Base-by-base conservation (phyloP, 2,329 filamentous ascomycete species). In the Fusarium devonianum region DNA sequence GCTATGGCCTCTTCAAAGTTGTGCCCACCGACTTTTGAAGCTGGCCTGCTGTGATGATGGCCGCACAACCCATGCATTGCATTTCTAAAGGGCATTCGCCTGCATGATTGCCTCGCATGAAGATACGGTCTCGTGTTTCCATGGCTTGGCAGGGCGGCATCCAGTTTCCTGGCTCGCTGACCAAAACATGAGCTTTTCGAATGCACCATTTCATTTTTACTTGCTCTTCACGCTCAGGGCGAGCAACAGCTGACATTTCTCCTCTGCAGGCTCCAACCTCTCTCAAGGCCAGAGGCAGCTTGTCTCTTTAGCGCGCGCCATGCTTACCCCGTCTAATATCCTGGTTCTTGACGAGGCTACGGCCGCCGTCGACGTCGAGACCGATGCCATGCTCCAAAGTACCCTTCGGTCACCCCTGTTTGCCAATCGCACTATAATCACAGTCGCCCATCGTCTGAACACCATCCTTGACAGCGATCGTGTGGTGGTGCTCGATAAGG, bases 321-420 rank as follows among this genome's bases (percentile, higher is more conserved):
- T 99, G 71, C 82, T 99, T 36, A 95, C 93, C 5, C 94, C 94
- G 11, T 96, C 90, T 73, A 97, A 97, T 73, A 97, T 99, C 66
- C 82, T 99, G 53, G 92, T 99, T 3, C 82, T 99, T 19, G 94
- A 99, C 70, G 94, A 99, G 80, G 94, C 95, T 49, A 99, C 94
- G 21, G 92, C 92, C 61, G 84, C 80, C 17, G 83, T 87, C 9
- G 84, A 88, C 67, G 78, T 88, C 30, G 80, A 88, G 73, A 88
- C 85, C 17, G 85, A 88, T 66, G 83, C 83, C 44, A 76, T 87
- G 74, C 75, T 88, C 44, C 85, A 88, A 73, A 73, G 74, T 36
- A 88, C 85, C 18, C 75, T 87, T 45, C 80, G 85, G 23, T 82
- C 81, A 25, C 80, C 83, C 16, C 71, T 87, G 12, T 99, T 99